These are phyloP conservation scores for Neofusicoccum sp. DNA, from an alignment of 2,329 filamentous ascomycete species.

Conservation along the genomic window DNA sequence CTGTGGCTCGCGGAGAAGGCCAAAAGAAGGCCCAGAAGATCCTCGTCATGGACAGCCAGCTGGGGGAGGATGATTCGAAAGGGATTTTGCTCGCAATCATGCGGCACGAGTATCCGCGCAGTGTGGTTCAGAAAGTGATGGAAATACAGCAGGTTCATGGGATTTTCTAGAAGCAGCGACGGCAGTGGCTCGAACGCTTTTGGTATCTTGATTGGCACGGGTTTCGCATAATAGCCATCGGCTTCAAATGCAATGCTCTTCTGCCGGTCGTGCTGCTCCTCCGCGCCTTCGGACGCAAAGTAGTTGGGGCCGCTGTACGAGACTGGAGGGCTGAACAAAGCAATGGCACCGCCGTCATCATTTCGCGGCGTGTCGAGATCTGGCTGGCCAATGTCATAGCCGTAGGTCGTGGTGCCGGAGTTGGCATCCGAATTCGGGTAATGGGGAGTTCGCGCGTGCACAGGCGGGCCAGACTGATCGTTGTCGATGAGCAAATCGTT, in stretches of 20 bases:
- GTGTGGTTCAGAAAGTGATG: conserved; percentile 80
- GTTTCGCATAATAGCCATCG: conserved; percentile 70
- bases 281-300: conserved; percentile 30
- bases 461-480: conserved; percentile 26
- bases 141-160: conserved; percentile 78
- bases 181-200: conserved; percentile 61
- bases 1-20: conserved; percentile 85
- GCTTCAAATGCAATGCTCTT: conserved; percentile 59
- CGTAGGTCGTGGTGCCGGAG: conserved; percentile 54
- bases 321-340: conserved; percentile 37
- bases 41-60: conserved; percentile 69
- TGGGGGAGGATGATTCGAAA: conserved; percentile 64
- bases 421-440: conserved; percentile 22
- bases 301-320: conserved; percentile 28
- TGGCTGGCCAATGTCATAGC: conserved; percentile 69
- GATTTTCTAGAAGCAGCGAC: conserved; percentile 64
- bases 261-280: conserved; percentile 39
- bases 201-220: conserved; percentile 66
- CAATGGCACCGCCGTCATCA: conserved; percentile 69
- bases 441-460: conserved; percentile 16
- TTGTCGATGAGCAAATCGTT: conserved; percentile 59
- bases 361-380: conserved; percentile 73
- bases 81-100: conserved; percentile 63
- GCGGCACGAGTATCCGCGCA: conserved; percentile 65
- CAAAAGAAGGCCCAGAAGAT: conserved; percentile 75